Percentiles rank a stretch among this genome's conserved stretches.
Conservation (phyloP, 1,139 yeast genomes). For the Geotrichum phurueaensis region DNA sequence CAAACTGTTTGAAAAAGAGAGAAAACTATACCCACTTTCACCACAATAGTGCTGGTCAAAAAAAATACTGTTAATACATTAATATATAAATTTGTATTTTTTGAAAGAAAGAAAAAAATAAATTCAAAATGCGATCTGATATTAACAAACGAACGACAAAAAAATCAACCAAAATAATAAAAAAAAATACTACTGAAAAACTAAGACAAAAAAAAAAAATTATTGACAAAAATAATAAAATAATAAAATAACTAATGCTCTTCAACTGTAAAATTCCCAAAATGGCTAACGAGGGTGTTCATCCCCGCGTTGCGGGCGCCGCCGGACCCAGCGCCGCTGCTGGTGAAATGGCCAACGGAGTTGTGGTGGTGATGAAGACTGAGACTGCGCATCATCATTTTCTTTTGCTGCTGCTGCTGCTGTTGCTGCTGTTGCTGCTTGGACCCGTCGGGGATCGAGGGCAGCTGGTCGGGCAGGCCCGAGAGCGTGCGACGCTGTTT, state of each 20-base stretch:
- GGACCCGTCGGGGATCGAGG: neutral
- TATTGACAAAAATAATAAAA: neutral
- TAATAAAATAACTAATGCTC: neutral
- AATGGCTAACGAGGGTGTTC: neutral
- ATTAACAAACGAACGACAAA: neutral
- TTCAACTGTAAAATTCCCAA: neutral
- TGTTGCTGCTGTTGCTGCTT: neutral
- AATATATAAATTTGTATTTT: too few species aligned
- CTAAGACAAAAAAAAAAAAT: neutral
- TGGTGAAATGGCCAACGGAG: neutral
- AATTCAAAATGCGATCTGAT: neutral
- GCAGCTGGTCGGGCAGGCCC: slow-evolving; percentile 1
- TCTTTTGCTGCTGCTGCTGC: slow-evolving; percentile 3
- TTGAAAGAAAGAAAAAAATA: neutral
- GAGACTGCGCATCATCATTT: neutral
- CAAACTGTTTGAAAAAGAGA: too few species aligned
- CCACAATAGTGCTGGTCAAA: neutral
- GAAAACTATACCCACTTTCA: neutral
- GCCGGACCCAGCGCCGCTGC: neutral
- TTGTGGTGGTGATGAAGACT: neutral
- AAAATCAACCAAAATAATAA: neutral
- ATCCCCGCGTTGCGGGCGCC: neutral
- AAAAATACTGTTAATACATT: neutral
- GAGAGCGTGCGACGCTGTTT: neutral
- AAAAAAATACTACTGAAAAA: neutral